phyloP scores from a whole-genome alignment of 768 basidiomycete species.

The Suillus spraguei region DNA sequence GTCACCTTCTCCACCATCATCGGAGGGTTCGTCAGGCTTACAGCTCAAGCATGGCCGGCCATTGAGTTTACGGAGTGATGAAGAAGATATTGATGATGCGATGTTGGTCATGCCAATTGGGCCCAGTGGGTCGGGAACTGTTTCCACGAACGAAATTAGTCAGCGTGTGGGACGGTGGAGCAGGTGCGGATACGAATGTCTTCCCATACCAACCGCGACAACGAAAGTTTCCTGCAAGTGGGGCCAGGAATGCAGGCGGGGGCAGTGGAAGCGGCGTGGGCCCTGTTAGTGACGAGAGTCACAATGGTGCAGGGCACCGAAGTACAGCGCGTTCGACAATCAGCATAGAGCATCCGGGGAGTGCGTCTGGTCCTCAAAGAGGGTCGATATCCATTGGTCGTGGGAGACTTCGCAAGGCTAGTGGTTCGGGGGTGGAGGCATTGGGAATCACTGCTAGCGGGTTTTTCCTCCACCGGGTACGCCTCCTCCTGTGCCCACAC shows the following conservation, averaged over 20 bases:
- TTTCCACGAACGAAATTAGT: slow-evolving; percentile 15
- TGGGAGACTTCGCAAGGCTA: slow-evolving; percentile 60
- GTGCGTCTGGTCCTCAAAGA: slow-evolving; percentile 37
- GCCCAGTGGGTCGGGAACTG: slow-evolving; percentile 31
- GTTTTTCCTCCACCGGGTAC: slow-evolving; percentile 65
- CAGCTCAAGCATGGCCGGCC: slow-evolving; percentile 25
- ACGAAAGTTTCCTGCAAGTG: slow-evolving; percentile 36
- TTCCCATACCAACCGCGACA: slow-evolving; percentile 44
- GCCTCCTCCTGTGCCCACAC: slow-evolving; percentile 30
- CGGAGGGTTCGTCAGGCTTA: slow-evolving; percentile 23
- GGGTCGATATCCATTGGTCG: slow-evolving; percentile 70
- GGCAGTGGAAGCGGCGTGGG: slow-evolving; percentile 24
- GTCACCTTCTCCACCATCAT: slow-evolving; percentile 32
- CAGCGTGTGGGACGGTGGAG: slow-evolving; percentile 34
- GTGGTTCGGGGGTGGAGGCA: slow-evolving; percentile 77
- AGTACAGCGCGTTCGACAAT: slow-evolving; percentile 57
- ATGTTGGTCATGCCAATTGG: slow-evolving; percentile 77
- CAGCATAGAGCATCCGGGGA: slow-evolving; percentile 54
- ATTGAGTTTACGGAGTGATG: slow-evolving; percentile 42
- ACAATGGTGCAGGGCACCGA: slow-evolving; percentile 31
- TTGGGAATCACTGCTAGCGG: slow-evolving; percentile 75
- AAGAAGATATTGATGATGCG: slow-evolving; percentile 76
- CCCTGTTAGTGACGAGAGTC: slow-evolving; percentile 38
- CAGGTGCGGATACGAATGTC: slow-evolving; percentile 19
- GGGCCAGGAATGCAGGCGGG: slow-evolving; percentile 2